Conservation (phyloP, 2,329 filamentous ascomycete genomes). For the Trichoderma simmonsii region DNA sequence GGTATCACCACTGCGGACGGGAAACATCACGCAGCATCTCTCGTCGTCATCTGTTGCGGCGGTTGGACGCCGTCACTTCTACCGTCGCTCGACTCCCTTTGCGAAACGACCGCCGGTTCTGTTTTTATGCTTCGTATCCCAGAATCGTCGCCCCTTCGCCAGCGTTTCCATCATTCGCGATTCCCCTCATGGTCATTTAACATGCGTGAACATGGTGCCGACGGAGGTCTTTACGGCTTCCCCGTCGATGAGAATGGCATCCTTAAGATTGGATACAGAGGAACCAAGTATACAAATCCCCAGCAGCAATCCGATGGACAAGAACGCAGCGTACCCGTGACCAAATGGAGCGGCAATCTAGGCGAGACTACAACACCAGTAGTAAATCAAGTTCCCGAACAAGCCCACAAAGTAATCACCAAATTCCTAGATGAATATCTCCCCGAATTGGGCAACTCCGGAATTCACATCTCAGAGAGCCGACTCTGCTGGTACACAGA, state of each 20-base stretch:
- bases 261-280: conserved; percentile 51
- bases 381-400: conserved; percentile 25
- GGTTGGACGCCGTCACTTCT: conserved; percentile 44
- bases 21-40: conserved; percentile 29
- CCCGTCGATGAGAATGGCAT: conserved; percentile 40
- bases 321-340: conserved; percentile 40
- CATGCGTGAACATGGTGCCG: conserved; percentile 27
- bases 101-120: conserved; percentile 48
- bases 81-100: conserved; percentile 38
- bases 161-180: conserved; percentile 37
- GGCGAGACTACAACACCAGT: not conserved
- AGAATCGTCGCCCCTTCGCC: not conserved
- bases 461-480: conserved; percentile 29
- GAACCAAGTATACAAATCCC: conserved; percentile 49
- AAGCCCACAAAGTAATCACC: conserved; percentile 29
- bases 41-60: conserved; percentile 42
- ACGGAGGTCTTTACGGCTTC: conserved; percentile 48
- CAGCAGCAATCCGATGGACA: conserved; percentile 34
- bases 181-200: conserved; percentile 47
- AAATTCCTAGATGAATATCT: conserved; percentile 39
- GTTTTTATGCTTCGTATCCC: conserved; percentile 46
- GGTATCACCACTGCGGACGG: conserved; percentile 41
- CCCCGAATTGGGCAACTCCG: conserved; percentile 38
- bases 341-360: conserved; percentile 31
- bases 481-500: conserved; percentile 34